Conservation (phyloP, 2,329 filamentous ascomycete species). For the Diaporthe citriasiana region DNA sequence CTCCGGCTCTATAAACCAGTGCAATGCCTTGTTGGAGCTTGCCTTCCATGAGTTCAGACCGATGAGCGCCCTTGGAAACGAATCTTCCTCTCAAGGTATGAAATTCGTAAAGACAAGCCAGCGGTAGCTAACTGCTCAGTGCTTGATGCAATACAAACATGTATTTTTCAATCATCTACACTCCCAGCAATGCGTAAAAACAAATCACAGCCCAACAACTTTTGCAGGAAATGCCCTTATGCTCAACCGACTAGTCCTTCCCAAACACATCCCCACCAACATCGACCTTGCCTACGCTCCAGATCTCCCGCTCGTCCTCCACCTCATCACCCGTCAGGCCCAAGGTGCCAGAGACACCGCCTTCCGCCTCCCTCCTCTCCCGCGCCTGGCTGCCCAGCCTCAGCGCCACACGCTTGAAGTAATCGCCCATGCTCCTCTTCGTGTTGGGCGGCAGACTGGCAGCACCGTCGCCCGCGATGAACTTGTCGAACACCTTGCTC, state of each 20-base stretch:
- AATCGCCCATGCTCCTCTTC: constrained; percentile 94
- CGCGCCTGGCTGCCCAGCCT: constrained; percentile 88
- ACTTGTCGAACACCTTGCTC: constrained; percentile 89
- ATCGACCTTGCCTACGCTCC: constrained; percentile 94
- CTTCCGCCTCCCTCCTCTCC: constrained; percentile 92
- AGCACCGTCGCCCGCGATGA: constrained; percentile 77
- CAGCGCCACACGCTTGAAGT: constrained; percentile 93
- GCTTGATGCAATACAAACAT: constrained; percentile 11
- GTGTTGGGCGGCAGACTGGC: constrained; percentile 77
- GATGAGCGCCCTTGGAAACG: background rate
- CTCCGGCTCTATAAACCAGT: background rate
- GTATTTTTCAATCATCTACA: constrained; percentile 29
- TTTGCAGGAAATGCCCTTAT: constrained; percentile 1
- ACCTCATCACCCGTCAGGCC: constrained; percentile 91
- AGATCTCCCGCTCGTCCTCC: constrained; percentile 95
- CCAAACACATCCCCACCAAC: constrained; percentile 73
- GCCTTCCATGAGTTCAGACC: background rate
- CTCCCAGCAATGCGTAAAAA: constrained; percentile 29
- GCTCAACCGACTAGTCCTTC: constrained; percentile 47
- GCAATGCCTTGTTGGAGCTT: background rate
- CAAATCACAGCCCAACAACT: background rate
- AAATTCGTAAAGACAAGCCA: background rate
- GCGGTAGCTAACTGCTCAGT: background rate
- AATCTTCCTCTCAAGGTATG: background rate
- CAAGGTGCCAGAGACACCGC: constrained; percentile 82